phyloP scores from a whole-genome alignment of 2,329 filamentous ascomycete species.

The Fusarium hainanense region DNA sequence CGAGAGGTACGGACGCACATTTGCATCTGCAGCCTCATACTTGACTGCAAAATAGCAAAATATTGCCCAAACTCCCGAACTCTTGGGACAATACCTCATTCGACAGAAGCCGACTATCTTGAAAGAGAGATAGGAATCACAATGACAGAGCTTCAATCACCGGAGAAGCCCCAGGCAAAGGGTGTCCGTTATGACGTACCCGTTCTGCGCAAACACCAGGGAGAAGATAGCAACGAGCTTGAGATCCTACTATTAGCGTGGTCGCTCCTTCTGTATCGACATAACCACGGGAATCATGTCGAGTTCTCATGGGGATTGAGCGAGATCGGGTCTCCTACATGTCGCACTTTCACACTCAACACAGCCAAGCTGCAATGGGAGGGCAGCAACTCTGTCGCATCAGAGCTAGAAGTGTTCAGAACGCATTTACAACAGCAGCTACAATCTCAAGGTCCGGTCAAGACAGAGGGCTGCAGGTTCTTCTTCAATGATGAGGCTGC shows the following conservation, averaged over 20 bases:
- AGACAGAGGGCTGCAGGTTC: slow-evolving; percentile 18
- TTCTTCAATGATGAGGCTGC: slow-evolving; percentile 42
- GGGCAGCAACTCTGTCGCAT: slow-evolving; percentile 24
- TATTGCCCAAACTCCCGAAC: not conserved
- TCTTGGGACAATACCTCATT: not conserved
- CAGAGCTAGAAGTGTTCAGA: slow-evolving; percentile 33
- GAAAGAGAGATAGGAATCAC: not conserved
- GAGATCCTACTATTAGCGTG: slow-evolving; percentile 40
- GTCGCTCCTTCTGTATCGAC: slow-evolving; percentile 41
- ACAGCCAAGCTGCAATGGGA: slow-evolving; percentile 40
- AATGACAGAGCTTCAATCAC: slow-evolving; percentile 31
- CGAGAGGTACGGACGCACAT: slow-evolving; percentile 3
- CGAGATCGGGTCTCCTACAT: slow-evolving; percentile 25
- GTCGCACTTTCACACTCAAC: slow-evolving; percentile 36
- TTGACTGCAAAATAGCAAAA: not conserved
- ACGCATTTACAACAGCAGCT: slow-evolving; percentile 30
- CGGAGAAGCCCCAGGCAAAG: slow-evolving; percentile 19
- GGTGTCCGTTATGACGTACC: slow-evolving; percentile 38
- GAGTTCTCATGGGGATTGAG: slow-evolving; percentile 41
- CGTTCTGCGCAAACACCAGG: slow-evolving; percentile 21
- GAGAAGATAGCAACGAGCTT: slow-evolving; percentile 23
- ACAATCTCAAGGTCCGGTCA: slow-evolving; percentile 4
- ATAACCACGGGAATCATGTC: slow-evolving; percentile 40
- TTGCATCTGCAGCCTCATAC: slow-evolving; percentile 16
- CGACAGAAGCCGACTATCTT: not conserved